Percentiles rank a stretch among this genome's conserved stretches.
Conservation (phyloP, 2,329 filamentous ascomycete genomes). For the Fusarium nurragi region DNA sequence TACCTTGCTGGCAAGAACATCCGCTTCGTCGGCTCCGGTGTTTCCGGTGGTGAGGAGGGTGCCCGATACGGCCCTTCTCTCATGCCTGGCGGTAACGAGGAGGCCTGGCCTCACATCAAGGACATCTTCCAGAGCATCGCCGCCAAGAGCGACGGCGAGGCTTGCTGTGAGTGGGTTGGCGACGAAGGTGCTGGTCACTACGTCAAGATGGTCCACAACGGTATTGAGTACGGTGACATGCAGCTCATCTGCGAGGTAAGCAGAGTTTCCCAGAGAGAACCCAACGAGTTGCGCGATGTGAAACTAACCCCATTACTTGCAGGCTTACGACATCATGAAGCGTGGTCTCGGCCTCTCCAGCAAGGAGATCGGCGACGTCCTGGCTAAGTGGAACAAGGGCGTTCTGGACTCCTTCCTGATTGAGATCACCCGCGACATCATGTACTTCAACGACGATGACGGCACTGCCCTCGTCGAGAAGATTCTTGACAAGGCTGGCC, state of each 20-base stretch:
- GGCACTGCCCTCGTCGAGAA: conserved; percentile 93
- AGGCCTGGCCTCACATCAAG: conserved; percentile 98
- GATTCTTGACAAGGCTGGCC: conserved; percentile 97
- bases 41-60: conserved; percentile 99
- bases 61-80: conserved; percentile 96
- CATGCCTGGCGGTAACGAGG: conserved; percentile 99
- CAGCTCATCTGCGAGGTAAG: conserved; percentile 98
- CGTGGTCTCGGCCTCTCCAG: conserved; percentile 86
- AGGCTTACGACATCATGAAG: conserved; percentile 99
- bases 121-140: conserved; percentile 98
- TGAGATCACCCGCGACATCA: conserved; percentile 98
- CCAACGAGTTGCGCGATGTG: not conserved
- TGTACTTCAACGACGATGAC: conserved; percentile 98
- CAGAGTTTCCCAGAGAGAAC: not conserved
- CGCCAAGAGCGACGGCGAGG: conserved; percentile 95
- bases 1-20: conserved; percentile 90
- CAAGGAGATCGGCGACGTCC: conserved; percentile 96
- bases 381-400: conserved; percentile 97
- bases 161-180: conserved; percentile 99
- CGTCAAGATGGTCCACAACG: conserved; percentile 99
- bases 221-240: conserved; percentile 99
- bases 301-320: conserved; percentile 33
- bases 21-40: conserved; percentile 95
- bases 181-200: conserved; percentile 99
- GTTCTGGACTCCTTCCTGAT: conserved; percentile 99